These are phyloP conservation scores for Bisporella sp. DNA, from an alignment of 2,329 filamentous ascomycete species.

Conservation along the genomic window DNA sequence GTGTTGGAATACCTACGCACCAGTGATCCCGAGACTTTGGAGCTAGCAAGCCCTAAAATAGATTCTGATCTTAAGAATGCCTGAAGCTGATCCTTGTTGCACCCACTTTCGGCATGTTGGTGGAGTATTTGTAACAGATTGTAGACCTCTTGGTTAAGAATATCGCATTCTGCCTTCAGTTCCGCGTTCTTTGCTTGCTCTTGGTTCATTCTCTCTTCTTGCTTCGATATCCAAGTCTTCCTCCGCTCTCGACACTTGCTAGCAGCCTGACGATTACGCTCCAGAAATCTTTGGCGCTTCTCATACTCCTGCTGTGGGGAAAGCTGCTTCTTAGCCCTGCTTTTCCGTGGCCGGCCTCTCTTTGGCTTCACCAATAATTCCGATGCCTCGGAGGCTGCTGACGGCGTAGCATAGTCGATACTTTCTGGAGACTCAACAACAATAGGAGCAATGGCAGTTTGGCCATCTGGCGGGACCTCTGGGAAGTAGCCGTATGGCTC, in stretches of 20 bases:
- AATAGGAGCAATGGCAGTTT: too few species aligned
- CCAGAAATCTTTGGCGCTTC: conserved; percentile 39
- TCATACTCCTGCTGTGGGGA: conserved; percentile 1
- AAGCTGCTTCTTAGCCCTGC: conserved; percentile 4
- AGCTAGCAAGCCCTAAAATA: not conserved
- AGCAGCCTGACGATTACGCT: conserved; percentile 66
- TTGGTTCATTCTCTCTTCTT: not conserved
- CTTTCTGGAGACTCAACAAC: too few species aligned
- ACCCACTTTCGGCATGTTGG: not conserved
- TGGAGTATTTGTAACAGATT: not conserved
- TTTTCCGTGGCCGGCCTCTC: not conserved
- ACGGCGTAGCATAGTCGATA: too few species aligned
- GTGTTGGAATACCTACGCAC: not conserved
- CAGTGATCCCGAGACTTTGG: not conserved
- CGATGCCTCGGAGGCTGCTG: not conserved
- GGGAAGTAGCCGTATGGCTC: not conserved
- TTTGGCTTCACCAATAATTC: not conserved
- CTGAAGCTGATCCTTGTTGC: not conserved
- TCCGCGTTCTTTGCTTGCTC: not conserved
- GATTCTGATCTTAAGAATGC: not conserved
- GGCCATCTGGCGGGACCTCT: not conserved
- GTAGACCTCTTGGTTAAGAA: not conserved
- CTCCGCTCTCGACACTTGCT: conserved; percentile 68
- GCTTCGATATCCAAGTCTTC: conserved; percentile 33
- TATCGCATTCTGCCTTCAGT: not conserved